Base-by-base conservation (phyloP, 164 flowering plant species). In the Hamamelis virginiana region DNA sequence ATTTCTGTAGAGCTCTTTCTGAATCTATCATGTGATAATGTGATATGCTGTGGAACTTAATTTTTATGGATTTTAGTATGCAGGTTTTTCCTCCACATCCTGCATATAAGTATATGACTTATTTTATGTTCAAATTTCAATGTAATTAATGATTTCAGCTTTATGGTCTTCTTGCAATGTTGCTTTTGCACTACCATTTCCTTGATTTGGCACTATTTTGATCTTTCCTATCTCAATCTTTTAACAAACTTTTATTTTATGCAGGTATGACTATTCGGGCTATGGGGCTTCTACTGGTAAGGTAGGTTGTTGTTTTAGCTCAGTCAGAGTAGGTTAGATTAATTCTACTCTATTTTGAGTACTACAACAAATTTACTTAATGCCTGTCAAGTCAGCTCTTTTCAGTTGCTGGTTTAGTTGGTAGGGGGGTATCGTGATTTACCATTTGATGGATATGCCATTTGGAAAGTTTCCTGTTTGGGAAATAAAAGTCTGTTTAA, bases 181-280 rank as follows among this genome's bases (percentile, higher is more conserved):
- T 9, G 12, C 4, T 25, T 41, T 25, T 48, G 33, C 3, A 0
- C 23, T 57, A 6, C 14, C 41, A 8, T 66, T 58, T 46, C 15
- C 55, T 63, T 51, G 25, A 18, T 72, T 38, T 62, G 13, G 47
- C 67, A 27, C 15, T 45, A 16, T n/a, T 56, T 69, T 78, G 71
- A 67, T 70, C 28, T 64, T 41, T 52, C 66, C 21, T 41, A 27
- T 48, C 19, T 46, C 58, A 53, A 59, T 71, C 38, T 75, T 33
- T 55, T 12, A 45, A 73, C n/a, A n/a, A n/a, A n/a, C n/a, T n/a
- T n/a, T n/a, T n/a, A n/a, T n/a, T n/a, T n/a, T n/a, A 18, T 83
- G 88, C 88, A 92, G 99, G 71, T 95, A 92, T 72, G 99, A 95
- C 68, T 95, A 95, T 76, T 89, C 98, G 38, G 99, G 99, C 19